Evolutionary conservation across 2,329 filamentous ascomycete genomes (phyloP).

Genomic region (Tolypocladium cylindrosporum): DNA sequence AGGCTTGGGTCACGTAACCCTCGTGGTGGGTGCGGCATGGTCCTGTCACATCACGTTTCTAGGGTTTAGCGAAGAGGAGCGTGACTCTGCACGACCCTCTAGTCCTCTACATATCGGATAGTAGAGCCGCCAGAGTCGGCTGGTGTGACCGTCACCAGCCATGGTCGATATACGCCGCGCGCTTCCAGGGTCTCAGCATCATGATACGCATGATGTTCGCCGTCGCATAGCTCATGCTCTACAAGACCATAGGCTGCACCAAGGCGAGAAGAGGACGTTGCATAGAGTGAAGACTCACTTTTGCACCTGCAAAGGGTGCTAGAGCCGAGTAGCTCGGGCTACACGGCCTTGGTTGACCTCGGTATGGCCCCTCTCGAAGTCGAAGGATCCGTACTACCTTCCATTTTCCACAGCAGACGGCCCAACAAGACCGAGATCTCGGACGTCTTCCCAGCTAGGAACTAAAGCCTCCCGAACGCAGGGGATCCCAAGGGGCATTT

Average conservation of each 20-base stretch:
- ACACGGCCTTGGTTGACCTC: neutral
- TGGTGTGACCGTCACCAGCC: neutral
- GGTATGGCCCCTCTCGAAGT: neutral
- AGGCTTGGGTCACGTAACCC: neutral
- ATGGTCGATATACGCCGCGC: neutral
- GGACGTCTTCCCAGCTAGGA: no score
- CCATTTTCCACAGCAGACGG: neutral
- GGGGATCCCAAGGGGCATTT: neutral
- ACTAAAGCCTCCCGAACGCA: neutral
- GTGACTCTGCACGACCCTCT: neutral
- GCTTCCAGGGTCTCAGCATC: neutral
- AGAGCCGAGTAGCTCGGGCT: neutral
- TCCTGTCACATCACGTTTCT: no score
- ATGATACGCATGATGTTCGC: neutral
- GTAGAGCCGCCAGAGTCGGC: neutral
- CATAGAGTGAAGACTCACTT: neutral
- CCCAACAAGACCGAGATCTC: neutral
- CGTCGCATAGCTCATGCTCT: neutral
- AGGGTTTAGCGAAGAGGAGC: neutral
- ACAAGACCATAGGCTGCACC: neutral
- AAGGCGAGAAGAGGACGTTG: neutral
- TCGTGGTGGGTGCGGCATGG: neutral
- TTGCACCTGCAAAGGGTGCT: no score
- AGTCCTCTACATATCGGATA: no score
- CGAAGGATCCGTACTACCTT: neutral